These are phyloP conservation scores for Coemansia sp. DNA, from an alignment of 192 early-diverging fungal species.

Conservation along the genomic window DNA sequence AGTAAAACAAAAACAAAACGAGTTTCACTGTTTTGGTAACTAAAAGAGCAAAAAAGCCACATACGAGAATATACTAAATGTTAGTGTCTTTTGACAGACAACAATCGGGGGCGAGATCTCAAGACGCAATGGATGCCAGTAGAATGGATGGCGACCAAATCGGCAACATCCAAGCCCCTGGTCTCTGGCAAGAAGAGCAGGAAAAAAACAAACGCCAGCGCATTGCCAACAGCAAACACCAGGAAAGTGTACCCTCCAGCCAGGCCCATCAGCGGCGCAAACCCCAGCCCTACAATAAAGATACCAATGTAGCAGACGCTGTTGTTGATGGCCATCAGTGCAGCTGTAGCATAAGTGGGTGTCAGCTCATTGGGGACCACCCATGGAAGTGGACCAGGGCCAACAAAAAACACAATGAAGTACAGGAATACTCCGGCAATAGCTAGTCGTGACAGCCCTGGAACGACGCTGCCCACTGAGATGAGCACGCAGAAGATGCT, in stretches of 20 bases:
- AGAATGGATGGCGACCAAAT: constrained; percentile 48
- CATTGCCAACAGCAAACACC: constrained; percentile 64
- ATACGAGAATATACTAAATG: too few species aligned
- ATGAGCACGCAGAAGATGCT: constrained; percentile 58
- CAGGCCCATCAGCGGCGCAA: constrained; percentile 45
- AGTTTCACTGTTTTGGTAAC: neutral
- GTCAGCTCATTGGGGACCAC: constrained; percentile 69
- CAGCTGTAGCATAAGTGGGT: constrained; percentile 69
- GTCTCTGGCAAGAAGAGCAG: constrained; percentile 75
- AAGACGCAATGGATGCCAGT: constrained; percentile 42
- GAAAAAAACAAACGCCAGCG: constrained; percentile 59
- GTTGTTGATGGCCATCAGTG: constrained; percentile 65
- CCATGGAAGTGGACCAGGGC: constrained; percentile 80
- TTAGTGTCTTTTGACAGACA: neutral
- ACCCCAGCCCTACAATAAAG: constrained; percentile 58
- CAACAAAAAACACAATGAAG: constrained; percentile 70
- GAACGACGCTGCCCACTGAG: constrained; percentile 58
- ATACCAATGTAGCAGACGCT: constrained; percentile 65
- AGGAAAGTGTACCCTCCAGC: constrained; percentile 55
- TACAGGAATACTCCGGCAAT: constrained; percentile 69
- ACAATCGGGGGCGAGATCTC: neutral
- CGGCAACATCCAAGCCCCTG: constrained; percentile 63
- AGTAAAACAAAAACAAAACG: too few species aligned
- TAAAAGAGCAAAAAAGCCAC: neutral
- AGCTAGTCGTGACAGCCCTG: constrained; percentile 43